Base-by-base conservation (phyloP, 164 flowering plant species). In the Chloranthus sessilifolius region DNA sequence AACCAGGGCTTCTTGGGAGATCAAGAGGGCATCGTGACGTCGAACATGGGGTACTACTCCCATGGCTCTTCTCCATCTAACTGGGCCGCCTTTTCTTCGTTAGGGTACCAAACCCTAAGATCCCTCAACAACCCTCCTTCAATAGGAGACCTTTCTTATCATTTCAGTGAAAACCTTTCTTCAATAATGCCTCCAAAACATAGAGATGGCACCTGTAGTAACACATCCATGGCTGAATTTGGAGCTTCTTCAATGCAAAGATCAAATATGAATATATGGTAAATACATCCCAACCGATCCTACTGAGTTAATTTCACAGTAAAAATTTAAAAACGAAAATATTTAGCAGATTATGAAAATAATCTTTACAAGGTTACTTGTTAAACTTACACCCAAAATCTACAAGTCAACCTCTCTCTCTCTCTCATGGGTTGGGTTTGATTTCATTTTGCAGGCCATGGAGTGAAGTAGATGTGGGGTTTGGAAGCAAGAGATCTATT, bases 231-330 rank as follows among this genome's bases (percentile, higher is more conserved):
- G 24, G 69, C 62, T 61, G 69, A 55, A 28, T 23, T 74, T 35
- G 76, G 70, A 12, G 59, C 64, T 47, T 63, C 71, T 38, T 69
- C 79, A 24, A 47, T 73, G 58, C 83, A 68, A 55, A 72, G 66
- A 66, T 61, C 78, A n/a, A 52, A 20, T 39, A n/a, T 72, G 49
- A 71, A 69, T 70, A 55, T 61, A 26, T 84, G 92, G 92, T 83
- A 76, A n/a, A 64, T 24, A 29, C 2, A 40, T 17, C n/a, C n/a
- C n/a, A n/a, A n/a, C n/a, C n/a, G n/a, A n/a, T n/a, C n/a, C n/a
- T n/a, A n/a, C n/a, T n/a, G n/a, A n/a, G n/a, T n/a, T n/a, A n/a
- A n/a, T n/a, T n/a, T n/a, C n/a, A n/a, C n/a, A n/a, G n/a, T n/a
- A n/a, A n/a, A n/a, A n/a, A n/a, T n/a, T n/a, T n/a, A n/a, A n/a